These are phyloP conservation scores for Ganoderma leucocontextum DNA, from an alignment of 1,284 basidiomycete species.

Conservation along the genomic window DNA sequence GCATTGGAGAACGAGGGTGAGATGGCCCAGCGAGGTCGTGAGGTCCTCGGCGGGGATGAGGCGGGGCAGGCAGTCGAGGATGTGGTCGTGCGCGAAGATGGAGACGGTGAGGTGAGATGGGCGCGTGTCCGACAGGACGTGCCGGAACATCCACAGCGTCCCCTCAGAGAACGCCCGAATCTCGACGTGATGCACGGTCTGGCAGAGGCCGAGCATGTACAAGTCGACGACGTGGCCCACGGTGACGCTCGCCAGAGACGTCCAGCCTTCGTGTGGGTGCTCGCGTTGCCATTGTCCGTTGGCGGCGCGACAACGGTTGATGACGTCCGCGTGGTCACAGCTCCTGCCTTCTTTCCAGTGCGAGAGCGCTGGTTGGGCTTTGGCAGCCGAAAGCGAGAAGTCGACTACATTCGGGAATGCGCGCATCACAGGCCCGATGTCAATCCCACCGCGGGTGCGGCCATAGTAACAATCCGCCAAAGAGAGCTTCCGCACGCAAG, in stretches of 20 bases:
- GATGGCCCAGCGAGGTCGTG: neutral
- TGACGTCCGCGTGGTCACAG: conserved; percentile 22
- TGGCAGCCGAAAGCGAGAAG: conserved; percentile 16
- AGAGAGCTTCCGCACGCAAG: conserved; percentile 11
- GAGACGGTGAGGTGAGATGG: conserved; percentile 18
- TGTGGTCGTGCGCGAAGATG: conserved; percentile 17
- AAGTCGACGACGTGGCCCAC: conserved; percentile 25
- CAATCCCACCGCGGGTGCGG: conserved; percentile 18
- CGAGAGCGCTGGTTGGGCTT: conserved; percentile 15
- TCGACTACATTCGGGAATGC: conserved; percentile 20
- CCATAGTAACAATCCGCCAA: conserved; percentile 23
- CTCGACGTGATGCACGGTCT: conserved; percentile 16
- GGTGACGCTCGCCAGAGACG: conserved; percentile 7
- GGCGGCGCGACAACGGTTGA: conserved; percentile 19
- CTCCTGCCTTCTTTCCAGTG: conserved; percentile 21
- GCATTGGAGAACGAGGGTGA: conserved; percentile 15
- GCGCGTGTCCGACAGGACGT: conserved; percentile 18
- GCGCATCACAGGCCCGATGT: conserved; percentile 12
- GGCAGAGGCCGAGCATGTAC: conserved; percentile 23
- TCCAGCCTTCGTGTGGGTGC: conserved; percentile 10
- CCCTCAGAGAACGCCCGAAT: conserved; percentile 22
- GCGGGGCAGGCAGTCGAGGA: conserved; percentile 17
- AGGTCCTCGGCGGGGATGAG: conserved; percentile 3
- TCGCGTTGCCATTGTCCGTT: conserved; percentile 17
- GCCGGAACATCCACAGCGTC: conserved; percentile 24